A percentile compares a stretch with the other conserved stretches of the same genome.
These are phyloP conservation scores for Talaromyces thailandensis DNA, from an alignment of 495 filamentous ascomycete genomes.

Conservation along the genomic window DNA sequence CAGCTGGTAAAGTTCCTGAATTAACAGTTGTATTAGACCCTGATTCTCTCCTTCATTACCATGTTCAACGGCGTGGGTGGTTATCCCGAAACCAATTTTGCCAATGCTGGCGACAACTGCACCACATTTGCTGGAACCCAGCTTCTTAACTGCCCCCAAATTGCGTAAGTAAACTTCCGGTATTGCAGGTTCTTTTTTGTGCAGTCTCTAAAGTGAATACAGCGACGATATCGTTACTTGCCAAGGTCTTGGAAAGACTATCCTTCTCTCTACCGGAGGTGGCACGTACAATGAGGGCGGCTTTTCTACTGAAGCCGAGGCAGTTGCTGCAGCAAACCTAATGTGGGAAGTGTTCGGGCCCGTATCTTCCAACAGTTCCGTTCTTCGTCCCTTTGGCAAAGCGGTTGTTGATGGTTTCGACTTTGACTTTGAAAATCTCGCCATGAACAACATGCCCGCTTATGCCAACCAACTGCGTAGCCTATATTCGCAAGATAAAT, in stretches of 20 bases:
- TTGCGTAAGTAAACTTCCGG: conserved; percentile 36
- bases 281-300: conserved; percentile 53
- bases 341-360: conserved; percentile 66
- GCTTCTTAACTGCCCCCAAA: conserved; percentile 51
- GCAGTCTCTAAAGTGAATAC: neutral
- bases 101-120: conserved; percentile 49
- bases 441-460: conserved; percentile 35
- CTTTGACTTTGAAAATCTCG: conserved; percentile 50
- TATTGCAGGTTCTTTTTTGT: neutral
- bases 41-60: conserved; percentile 44
- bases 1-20: neutral
- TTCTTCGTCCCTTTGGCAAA: conserved; percentile 53
- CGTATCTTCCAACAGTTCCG: conserved; percentile 18
- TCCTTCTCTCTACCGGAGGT: conserved; percentile 61
- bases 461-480: conserved; percentile 48
- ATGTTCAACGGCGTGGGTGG: conserved; percentile 16
- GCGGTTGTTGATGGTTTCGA: conserved; percentile 66
- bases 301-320: conserved; percentile 45
- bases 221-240: conserved; percentile 54
- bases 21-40: neutral
- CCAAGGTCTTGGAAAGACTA: conserved; percentile 54
- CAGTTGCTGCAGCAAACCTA: conserved; percentile 43
- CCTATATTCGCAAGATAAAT: conserved; percentile 40
- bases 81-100: conserved; percentile 51
- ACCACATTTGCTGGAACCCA: conserved; percentile 45